Conservation (phyloP, 2,329 filamentous ascomycete genomes). For the Paradendryphiella salina region DNA sequence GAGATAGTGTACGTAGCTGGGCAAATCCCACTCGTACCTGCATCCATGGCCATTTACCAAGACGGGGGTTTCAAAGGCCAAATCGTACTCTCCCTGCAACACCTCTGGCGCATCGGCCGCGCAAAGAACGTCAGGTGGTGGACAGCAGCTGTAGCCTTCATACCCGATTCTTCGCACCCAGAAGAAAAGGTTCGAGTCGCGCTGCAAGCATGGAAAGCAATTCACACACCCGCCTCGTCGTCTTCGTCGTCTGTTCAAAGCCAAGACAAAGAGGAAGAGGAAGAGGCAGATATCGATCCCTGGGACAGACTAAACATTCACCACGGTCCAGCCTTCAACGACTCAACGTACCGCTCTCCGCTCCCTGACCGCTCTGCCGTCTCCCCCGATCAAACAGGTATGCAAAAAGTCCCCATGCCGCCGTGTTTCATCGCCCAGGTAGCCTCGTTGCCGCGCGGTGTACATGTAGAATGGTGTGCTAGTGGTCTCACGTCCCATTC, state of each 20-base stretch:
- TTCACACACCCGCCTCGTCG: neutral
- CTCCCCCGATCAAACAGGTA: neutral
- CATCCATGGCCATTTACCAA: conserved; percentile 67
- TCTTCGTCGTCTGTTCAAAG: conserved; percentile 4
- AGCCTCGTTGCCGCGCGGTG: conserved; percentile 71
- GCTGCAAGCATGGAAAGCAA: conserved; percentile 52
- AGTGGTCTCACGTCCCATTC: conserved; percentile 54
- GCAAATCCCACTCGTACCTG: conserved; percentile 85
- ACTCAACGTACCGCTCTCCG: conserved; percentile 42
- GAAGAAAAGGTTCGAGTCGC: conserved; percentile 42
- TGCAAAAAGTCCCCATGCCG: conserved; percentile 47
- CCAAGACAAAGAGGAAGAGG: conserved; percentile 53
- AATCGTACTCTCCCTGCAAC: conserved; percentile 76
- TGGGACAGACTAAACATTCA: conserved; percentile 69
- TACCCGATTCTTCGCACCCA: conserved; percentile 12
- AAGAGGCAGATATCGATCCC: conserved; percentile 60
- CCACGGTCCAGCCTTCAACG: conserved; percentile 43
- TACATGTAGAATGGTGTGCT: conserved; percentile 83
- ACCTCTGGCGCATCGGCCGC: conserved; percentile 80
- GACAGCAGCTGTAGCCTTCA: conserved; percentile 68
- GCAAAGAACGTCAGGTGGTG: conserved; percentile 74
- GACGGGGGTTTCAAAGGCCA: conserved; percentile 57
- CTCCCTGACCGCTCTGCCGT: conserved; percentile 46
- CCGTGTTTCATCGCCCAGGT: conserved; percentile 78
- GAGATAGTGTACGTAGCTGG: conserved; percentile 72